Conservation (phyloP, 1,284 basidiomycete species). For the Ceratobasidium sp. region DNA sequence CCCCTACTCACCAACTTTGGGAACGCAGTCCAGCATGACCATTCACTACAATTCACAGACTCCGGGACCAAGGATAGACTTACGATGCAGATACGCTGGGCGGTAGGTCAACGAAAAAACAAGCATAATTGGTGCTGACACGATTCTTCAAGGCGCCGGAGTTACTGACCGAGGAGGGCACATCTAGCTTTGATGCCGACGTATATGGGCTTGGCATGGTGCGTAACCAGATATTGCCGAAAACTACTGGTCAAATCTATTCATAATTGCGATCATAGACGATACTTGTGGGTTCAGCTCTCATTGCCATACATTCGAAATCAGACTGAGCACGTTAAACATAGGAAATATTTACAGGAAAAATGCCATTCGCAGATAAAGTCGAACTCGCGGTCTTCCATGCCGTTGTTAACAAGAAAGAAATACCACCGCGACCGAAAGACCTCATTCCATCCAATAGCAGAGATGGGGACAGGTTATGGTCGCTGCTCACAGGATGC, state of each 20-base stretch:
- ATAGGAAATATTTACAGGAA: constrained; percentile 1
- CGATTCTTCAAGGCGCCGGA: constrained; percentile 11
- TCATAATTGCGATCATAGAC: not conserved
- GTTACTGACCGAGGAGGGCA: not conserved
- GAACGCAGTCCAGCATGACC: not conserved
- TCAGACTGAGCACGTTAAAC: not conserved
- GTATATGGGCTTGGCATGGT: constrained; percentile 33
- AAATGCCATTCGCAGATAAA: not conserved
- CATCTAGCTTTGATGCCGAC: not conserved
- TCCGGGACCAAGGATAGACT: not conserved
- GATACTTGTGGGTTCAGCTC: not conserved
- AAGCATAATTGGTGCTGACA: not conserved
- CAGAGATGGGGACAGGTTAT: not conserved
- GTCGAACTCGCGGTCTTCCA: not conserved
- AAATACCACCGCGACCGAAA: not conserved
- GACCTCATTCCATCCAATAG: not conserved
- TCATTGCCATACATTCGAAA: not conserved
- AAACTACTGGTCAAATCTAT: not conserved
- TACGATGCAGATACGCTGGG: not conserved
- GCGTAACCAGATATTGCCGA: not conserved
- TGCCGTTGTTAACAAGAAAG: not conserved
- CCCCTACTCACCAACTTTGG: constrained; percentile 31
- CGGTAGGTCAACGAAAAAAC: not conserved
- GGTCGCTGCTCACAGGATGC: not conserved
- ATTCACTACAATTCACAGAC: not conserved